Evolutionary conservation across 257 asterid genomes (phyloP).

Genomic region (Scutellaria baicalensis): DNA sequence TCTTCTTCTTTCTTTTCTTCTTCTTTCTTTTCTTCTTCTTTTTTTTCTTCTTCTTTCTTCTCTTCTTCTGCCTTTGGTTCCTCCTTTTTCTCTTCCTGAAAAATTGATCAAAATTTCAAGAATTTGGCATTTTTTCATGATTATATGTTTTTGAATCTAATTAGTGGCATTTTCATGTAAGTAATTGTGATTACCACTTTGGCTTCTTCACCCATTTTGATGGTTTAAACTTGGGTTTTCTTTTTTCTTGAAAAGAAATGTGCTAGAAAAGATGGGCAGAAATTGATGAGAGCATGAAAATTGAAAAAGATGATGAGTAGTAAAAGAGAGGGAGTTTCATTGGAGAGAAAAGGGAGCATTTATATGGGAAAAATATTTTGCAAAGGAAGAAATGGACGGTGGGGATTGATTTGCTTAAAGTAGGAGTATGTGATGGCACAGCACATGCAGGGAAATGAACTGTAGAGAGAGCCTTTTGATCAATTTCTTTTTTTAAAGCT

Average conservation of each 20-base stretch:
- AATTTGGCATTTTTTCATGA: not conserved
- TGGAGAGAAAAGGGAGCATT: slow-evolving; percentile 27
- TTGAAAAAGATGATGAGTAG: not conserved
- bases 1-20: slow-evolving; percentile 40
- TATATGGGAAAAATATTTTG: slow-evolving; percentile 19
- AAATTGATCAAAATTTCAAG: not conserved
- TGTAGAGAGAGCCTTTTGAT: slow-evolving; percentile 7
- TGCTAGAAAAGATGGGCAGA: not conserved
- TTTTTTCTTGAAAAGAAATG: not conserved
- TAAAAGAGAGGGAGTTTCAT: slow-evolving; percentile 19
- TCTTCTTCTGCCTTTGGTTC: slow-evolving; percentile 29
- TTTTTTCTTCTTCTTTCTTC: slow-evolving; percentile 23
- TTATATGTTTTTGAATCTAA: no score
- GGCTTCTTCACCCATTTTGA: slow-evolving; percentile 64
- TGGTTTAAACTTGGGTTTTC: not conserved
- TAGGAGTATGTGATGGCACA: slow-evolving; percentile 48
- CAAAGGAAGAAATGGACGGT: slow-evolving; percentile 54
- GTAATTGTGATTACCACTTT: slow-evolving; percentile 37
- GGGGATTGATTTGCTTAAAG: slow-evolving; percentile 47
- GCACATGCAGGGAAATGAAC: slow-evolving; percentile 73
- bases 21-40: no score
- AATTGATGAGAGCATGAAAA: not conserved
- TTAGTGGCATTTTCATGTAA: slow-evolving; percentile 6
- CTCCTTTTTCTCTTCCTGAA: slow-evolving; percentile 35
- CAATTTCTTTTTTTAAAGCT: not conserved